Base-by-base conservation (phyloP, 768 basidiomycete species). In the Pulveroboletus sp. region DNA sequence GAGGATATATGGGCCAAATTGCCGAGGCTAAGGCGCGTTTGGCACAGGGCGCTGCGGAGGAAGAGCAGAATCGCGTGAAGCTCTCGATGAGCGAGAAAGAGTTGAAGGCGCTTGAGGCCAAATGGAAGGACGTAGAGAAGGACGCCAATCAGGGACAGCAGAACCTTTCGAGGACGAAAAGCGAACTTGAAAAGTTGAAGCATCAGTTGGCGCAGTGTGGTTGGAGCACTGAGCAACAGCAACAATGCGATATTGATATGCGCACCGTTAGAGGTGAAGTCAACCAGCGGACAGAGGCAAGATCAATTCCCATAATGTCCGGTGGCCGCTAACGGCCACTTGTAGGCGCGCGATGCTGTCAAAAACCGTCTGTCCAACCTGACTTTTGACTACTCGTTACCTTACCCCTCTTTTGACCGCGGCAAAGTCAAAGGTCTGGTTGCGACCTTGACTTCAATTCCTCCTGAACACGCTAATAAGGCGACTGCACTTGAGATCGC, bases 1-100 rank as follows among this genome's bases (percentile, higher is more conserved):
- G 94, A 3, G 97, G 97, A 0, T 98, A 97, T 67, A 87, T 98
- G 83, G 97, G 94, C 17, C 94, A 97, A 65, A 80, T 99, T 35
- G 89, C 94, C 1, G 84, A 90, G 13, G 90, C 94, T 0, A 83
- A 84, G 57, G 80, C 80, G 2, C 81, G 82, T 3, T 69, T 87
- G 0, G 83, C 92, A 0, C 86, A 90, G 45, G 86, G 84, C 0
- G 73, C 78, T 8, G 85, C 94, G 0, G 93, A 94, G 58, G 90
- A 90, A 56, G 86, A 94, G 59, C 90, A 94, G 62, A 79, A 75
- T 45, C 83, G 82, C 38, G 74, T 85, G 37, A 85, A 87, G 64
- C 78, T 97, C 33, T 78, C 70, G 2, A 85, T 93, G 76, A 76
- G 77, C 24, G 79, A 90, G 69, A 84, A 82, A 56, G 95, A 97